Evolutionary conservation across 176 grass and related monocot genomes (phyloP).

Genomic region (Tillandsia leiboldiana): DNA sequence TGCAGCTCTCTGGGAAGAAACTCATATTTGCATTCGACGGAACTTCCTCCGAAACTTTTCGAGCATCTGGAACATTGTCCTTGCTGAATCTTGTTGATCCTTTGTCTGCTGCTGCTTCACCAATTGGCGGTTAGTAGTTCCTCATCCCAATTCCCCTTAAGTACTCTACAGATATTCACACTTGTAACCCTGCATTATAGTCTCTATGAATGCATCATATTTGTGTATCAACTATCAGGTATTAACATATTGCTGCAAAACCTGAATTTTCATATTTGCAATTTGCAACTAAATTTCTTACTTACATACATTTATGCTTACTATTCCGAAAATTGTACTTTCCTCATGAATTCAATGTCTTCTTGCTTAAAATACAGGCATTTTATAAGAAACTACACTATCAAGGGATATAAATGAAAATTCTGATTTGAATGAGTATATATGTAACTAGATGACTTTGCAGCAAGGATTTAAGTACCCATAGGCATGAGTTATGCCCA

Average conservation of each 20-base stretch:
- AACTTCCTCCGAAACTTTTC: conserved; percentile 89
- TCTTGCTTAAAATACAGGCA: too few species aligned
- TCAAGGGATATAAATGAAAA: too few species aligned
- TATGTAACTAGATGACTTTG: too few species aligned
- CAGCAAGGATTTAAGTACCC: too few species aligned
- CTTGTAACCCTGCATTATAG: too few species aligned
- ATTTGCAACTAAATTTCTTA: not conserved
- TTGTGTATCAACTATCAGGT: not conserved
- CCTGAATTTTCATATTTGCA: not conserved
- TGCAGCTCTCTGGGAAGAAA: conserved; percentile 84
- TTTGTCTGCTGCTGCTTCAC: conserved; percentile 92
- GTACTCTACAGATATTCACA: too few species aligned
- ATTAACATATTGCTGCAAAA: not conserved
- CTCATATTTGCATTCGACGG: conserved; percentile 99
- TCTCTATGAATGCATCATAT: not conserved
- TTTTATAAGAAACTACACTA: too few species aligned
- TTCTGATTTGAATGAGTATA: too few species aligned
- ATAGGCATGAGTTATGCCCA: too few species aligned
- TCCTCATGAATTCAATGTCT: too few species aligned
- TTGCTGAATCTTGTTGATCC: conserved; percentile 97
- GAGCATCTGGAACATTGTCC: conserved; percentile 86
- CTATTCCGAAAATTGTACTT: too few species aligned
- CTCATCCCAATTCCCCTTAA: not conserved
- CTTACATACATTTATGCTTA: too few species aligned
- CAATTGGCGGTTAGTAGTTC: conserved; percentile 68